These are phyloP conservation scores for Leccinum pachyderme DNA, from an alignment of 1,284 basidiomycete species.

Conservation along the genomic window DNA sequence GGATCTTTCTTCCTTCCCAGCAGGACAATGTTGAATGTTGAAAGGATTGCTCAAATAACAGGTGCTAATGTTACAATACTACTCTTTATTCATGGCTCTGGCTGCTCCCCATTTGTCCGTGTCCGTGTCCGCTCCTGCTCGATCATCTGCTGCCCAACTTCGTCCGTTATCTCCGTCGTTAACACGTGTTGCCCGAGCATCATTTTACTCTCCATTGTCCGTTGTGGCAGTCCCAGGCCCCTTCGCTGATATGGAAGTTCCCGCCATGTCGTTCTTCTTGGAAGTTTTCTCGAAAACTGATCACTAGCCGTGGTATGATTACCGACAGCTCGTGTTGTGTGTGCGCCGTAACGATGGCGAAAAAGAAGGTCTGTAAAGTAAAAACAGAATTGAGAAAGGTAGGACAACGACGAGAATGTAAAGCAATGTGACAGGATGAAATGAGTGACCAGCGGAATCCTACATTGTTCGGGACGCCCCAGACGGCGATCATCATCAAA, in stretches of 20 bases:
- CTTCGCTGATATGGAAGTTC: neutral
- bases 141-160: constrained; percentile 8
- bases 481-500: constrained; percentile 18
- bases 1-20: neutral
- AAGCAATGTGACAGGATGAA: neutral
- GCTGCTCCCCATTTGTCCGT: neutral
- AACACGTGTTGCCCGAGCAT: constrained; percentile 2
- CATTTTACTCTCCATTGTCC: constrained; percentile 5
- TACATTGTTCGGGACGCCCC: constrained; percentile 19
- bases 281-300: constrained; percentile 20
- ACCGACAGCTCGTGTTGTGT: constrained; percentile 16
- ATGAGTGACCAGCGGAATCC: neutral
- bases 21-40: neutral
- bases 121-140: neutral
- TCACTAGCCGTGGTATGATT: constrained; percentile 18
- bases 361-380: constrained; percentile 1
- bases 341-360: constrained; percentile 17
- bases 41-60: no score
- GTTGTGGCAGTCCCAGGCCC: neutral
- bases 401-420: neutral
- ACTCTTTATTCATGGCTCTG: neutral
- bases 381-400: neutral
- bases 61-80: neutral
- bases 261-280: constrained; percentile 3
- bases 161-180: constrained; percentile 3